phyloP scores from a whole-genome alignment of 2,329 filamentous ascomycete species.

The Dothidotthia symphoricarpi region DNA sequence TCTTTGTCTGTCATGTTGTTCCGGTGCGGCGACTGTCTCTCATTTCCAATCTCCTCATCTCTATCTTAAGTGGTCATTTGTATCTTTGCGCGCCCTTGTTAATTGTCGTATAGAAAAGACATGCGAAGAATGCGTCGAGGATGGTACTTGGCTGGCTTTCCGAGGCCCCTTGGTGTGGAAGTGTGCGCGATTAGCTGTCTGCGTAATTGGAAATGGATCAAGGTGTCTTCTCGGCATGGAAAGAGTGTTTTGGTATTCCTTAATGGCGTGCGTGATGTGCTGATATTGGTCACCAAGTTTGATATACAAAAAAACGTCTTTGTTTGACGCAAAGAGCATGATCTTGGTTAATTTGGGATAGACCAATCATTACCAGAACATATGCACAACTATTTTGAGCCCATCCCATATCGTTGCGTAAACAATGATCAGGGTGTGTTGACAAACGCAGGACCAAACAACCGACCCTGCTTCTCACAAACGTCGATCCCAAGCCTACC shows the following conservation, averaged over 20 bases:
- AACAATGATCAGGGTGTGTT: too few relatives aligned
- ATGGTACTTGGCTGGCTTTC: constrained; percentile 31
- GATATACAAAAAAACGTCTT: too few relatives aligned
- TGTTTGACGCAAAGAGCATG: too few relatives aligned
- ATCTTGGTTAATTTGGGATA: too few relatives aligned
- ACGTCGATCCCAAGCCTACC: too few relatives aligned
- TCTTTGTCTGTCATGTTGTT: constrained; percentile 22
- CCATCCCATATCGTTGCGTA: too few relatives aligned
- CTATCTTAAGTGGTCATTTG: constrained; percentile 14
- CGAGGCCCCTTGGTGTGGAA: constrained; percentile 22
- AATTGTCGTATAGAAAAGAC: constrained; percentile 17
- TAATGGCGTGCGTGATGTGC: neutral
- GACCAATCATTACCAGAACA: too few relatives aligned
- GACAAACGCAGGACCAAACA: too few relatives aligned
- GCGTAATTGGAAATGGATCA: constrained; percentile 34
- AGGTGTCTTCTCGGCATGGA: constrained; percentile 3
- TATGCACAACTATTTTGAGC: too few relatives aligned
- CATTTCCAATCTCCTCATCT: constrained; percentile 24
- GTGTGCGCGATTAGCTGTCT: constrained; percentile 22
- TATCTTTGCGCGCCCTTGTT: constrained; percentile 15
- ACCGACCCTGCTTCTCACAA: too few relatives aligned
- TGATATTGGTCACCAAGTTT: neutral
- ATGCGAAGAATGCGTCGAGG: constrained; percentile 13
- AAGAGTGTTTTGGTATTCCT: too few relatives aligned
- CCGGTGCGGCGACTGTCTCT: constrained; percentile 20